Evolutionary conservation across 2,329 filamentous ascomycete species (phyloP).

Genomic region (Penicillium sp.): DNA sequence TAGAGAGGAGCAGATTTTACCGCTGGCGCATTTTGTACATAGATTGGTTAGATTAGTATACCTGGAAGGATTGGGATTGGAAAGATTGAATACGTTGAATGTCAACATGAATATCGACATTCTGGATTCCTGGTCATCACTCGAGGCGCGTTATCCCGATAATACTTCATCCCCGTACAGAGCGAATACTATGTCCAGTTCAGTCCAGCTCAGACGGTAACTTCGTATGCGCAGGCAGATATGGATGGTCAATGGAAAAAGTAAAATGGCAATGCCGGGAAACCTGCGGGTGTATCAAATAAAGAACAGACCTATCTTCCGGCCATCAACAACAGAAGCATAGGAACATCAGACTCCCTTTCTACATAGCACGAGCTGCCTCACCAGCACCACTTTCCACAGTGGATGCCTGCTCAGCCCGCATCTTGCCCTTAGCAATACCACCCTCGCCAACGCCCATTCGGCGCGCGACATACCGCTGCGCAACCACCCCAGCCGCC

Average conservation of each 20-base stretch:
- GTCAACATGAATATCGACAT: not conserved
- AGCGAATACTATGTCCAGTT: not conserved
- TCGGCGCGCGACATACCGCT: conserved; percentile 88
- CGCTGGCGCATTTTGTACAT: conserved; percentile 2
- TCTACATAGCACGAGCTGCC: conserved; percentile 58
- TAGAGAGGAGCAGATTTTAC: not conserved
- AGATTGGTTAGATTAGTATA: not conserved
- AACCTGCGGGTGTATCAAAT: conserved; percentile 19
- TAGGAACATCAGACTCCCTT: not conserved
- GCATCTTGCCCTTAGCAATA: conserved; percentile 59
- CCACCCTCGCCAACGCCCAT: conserved; percentile 95
- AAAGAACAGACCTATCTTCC: conserved; percentile 13
- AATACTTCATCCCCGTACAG: too few relatives aligned
- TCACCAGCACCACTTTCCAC: conserved; percentile 64
- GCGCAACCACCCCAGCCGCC: conserved; percentile 81
- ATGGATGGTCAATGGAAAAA: not conserved
- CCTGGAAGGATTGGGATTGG: not conserved
- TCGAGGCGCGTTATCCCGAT: not conserved
- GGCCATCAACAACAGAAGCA: conserved; percentile 6
- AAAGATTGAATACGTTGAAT: not conserved
- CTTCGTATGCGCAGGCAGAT: not conserved
- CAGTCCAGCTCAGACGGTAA: not conserved
- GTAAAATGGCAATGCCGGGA: not conserved
- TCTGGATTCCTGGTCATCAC: not conserved
- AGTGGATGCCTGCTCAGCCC: conserved; percentile 56